phyloP scores from a whole-genome alignment of 78 protist species.

The Dictyostelium firmibasis region DNA sequence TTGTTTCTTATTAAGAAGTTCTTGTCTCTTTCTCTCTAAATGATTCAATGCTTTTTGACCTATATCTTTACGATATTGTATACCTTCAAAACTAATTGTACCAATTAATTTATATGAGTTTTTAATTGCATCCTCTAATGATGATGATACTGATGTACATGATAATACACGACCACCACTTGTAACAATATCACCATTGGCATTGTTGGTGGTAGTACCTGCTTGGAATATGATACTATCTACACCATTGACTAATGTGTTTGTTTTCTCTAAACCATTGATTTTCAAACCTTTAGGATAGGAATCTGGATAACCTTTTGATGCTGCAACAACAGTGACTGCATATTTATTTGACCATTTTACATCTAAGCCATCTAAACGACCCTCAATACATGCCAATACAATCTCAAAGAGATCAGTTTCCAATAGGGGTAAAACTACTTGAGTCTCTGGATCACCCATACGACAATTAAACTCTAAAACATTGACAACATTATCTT shows the following conservation, averaged over 20 bases:
- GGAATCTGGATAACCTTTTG: conserved; percentile 89
- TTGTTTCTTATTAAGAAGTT: too few species aligned
- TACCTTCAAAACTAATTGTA: conserved; percentile 75
- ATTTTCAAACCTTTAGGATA: conserved; percentile 83
- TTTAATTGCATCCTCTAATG: conserved; percentile 67
- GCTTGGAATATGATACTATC: conserved; percentile 87
- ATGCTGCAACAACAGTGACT: conserved; percentile 84
- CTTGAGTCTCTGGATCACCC: conserved; percentile 96
- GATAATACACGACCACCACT: conserved; percentile 91
- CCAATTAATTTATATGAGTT: conserved; percentile 46
- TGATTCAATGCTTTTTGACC: conserved; percentile 52
- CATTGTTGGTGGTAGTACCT: conserved; percentile 66
- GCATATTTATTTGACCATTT: conserved; percentile 55
- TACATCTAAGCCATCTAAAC: conserved; percentile 69
- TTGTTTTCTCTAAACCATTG: neutral
- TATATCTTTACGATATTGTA: conserved; percentile 82
- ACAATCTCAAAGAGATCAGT: conserved; percentile 69
- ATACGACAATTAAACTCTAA: conserved; percentile 92
- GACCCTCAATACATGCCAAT: conserved; percentile 73
- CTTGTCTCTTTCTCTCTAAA: neutral
- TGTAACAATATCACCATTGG: conserved; percentile 53
- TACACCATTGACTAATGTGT: too few species aligned
- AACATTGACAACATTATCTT: conserved; percentile 41
- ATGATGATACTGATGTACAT: neutral
- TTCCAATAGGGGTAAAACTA: conserved; percentile 79